Evolutionary conservation across 768 basidiomycete species (phyloP).

Genomic region (Russula olivacea): DNA sequence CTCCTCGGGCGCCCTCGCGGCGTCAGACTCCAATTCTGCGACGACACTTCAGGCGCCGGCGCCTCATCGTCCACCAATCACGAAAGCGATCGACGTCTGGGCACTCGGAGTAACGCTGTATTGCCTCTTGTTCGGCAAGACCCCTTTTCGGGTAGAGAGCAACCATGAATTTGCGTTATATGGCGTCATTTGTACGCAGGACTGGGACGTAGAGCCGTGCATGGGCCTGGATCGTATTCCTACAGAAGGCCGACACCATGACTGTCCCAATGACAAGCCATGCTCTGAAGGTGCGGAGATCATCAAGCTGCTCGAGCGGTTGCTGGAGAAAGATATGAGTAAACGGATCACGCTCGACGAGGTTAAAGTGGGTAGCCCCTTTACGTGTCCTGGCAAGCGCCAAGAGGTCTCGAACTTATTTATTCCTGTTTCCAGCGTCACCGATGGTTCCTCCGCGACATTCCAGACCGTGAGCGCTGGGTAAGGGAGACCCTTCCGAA

Average conservation of each 20-base stretch:
- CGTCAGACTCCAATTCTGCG: constrained; percentile 33
- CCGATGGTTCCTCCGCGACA: constrained; percentile 63
- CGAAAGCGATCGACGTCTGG: constrained; percentile 96
- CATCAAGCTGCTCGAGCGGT: constrained; percentile 61
- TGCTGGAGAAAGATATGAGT: constrained; percentile 75
- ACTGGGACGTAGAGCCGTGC: constrained; percentile 57
- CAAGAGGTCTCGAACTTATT: constrained; percentile 1
- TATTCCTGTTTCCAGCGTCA: constrained; percentile 39
- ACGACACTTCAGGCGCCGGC: constrained; percentile 29
- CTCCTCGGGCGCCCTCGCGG: constrained; percentile 32
- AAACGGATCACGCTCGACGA: constrained; percentile 72
- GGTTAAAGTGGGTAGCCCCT: constrained; percentile 58
- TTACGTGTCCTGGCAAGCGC: not conserved
- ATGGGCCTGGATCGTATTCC: constrained; percentile 69
- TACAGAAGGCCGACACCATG: constrained; percentile 57
- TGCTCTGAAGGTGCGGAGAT: constrained; percentile 53
- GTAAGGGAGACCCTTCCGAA: constrained; percentile 53
- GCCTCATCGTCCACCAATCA: constrained; percentile 50
- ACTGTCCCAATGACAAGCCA: constrained; percentile 27
- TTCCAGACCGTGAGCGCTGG: constrained; percentile 66
- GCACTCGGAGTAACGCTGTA: constrained; percentile 94
- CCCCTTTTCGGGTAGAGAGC: constrained; percentile 64
- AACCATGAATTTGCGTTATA: constrained; percentile 71
- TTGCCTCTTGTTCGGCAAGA: constrained; percentile 83
- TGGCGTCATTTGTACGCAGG: constrained; percentile 66